A percentile compares a stretch with the other conserved stretches of the same genome.
Evolutionary conservation across 805 yeast species (phyloP).

Genomic region (Danielozyma ontarioensis): DNA sequence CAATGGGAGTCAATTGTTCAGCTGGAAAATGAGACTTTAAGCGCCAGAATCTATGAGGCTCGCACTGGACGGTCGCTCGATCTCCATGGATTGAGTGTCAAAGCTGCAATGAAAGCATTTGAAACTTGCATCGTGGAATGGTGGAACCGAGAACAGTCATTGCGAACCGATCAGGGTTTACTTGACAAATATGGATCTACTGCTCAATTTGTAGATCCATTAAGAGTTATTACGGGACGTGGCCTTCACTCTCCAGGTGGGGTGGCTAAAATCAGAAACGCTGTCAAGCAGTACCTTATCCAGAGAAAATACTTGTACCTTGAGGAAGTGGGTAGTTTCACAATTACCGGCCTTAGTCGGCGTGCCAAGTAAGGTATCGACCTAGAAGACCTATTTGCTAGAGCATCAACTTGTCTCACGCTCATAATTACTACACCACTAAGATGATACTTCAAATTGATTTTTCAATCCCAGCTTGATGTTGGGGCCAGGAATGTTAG

Average conservation of each 20-base stretch:
- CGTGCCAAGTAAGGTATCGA: no score
- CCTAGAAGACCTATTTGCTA: no score
- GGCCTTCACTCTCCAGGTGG: conserved; percentile 67
- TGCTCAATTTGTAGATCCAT: conserved; percentile 38
- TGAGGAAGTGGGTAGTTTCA: conserved; percentile 42
- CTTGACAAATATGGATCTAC: conserved; percentile 25
- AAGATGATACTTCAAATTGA: no score
- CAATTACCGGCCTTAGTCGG: conserved; percentile 31
- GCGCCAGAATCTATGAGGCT: no score
- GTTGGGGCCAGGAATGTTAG: no score
- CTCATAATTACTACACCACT: no score
- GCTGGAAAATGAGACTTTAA: neutral
- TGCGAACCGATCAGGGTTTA: conserved; percentile 37
- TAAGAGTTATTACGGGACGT: conserved; percentile 58
- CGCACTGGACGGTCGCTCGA: no score
- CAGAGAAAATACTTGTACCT: conserved; percentile 35
- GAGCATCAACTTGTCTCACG: no score
- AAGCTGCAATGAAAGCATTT: conserved; percentile 40
- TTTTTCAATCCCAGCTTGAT: no score
- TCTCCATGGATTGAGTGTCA: conserved; percentile 50
- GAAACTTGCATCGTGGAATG: conserved; percentile 39
- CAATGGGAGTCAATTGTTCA: neutral
- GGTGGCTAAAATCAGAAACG: conserved; percentile 39
- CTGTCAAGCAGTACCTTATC: conserved; percentile 38
- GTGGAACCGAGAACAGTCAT: conserved; percentile 56